Conservation (phyloP, 768 basidiomycete genomes). For the Lactarius quietus region DNA sequence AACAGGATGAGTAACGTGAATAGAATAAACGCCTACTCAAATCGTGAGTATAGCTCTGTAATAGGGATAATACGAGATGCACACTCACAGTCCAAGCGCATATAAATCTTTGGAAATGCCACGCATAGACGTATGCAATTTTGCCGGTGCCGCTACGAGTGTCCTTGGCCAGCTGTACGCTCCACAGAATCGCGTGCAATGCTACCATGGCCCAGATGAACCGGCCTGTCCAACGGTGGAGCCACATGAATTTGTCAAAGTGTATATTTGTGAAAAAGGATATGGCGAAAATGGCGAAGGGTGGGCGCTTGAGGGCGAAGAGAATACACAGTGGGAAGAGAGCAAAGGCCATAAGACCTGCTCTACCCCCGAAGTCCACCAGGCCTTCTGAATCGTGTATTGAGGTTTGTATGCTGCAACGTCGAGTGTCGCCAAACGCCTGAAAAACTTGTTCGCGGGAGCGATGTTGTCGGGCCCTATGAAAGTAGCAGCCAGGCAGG, state of each 20-base stretch:
- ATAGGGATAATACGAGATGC: slow-evolving; percentile 6
- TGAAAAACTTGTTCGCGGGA: slow-evolving; percentile 42
- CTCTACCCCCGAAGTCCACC: slow-evolving; percentile 70
- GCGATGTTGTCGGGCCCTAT: slow-evolving; percentile 68
- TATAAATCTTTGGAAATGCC: slow-evolving; percentile 57
- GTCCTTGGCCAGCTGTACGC: slow-evolving; percentile 58
- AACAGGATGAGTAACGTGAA: slow-evolving; percentile 52
- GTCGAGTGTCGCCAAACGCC: slow-evolving; percentile 31
- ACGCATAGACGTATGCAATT: slow-evolving; percentile 48
- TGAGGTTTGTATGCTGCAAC: slow-evolving; percentile 44
- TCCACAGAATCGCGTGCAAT: slow-evolving; percentile 65
- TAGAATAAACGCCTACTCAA: slow-evolving; percentile 48
- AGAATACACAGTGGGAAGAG: slow-evolving; percentile 67
- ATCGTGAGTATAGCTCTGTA: slow-evolving; percentile 1
- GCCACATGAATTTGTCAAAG: slow-evolving; percentile 69
- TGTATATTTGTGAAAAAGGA: slow-evolving; percentile 59
- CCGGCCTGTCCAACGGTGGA: slow-evolving; percentile 70
- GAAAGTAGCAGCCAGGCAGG: slow-evolving; percentile 47
- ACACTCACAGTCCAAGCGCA: slow-evolving; percentile 54
- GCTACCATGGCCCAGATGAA: slow-evolving; percentile 62
- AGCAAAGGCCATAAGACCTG: slow-evolving; percentile 69
- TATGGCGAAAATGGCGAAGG: slow-evolving; percentile 68
- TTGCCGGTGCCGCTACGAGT: slow-evolving; percentile 40
- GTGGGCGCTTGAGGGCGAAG: slow-evolving; percentile 65
- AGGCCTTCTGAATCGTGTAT: slow-evolving; percentile 61